Conservation (phyloP, 768 basidiomycete genomes). For the Trametes gibbosa region DNA sequence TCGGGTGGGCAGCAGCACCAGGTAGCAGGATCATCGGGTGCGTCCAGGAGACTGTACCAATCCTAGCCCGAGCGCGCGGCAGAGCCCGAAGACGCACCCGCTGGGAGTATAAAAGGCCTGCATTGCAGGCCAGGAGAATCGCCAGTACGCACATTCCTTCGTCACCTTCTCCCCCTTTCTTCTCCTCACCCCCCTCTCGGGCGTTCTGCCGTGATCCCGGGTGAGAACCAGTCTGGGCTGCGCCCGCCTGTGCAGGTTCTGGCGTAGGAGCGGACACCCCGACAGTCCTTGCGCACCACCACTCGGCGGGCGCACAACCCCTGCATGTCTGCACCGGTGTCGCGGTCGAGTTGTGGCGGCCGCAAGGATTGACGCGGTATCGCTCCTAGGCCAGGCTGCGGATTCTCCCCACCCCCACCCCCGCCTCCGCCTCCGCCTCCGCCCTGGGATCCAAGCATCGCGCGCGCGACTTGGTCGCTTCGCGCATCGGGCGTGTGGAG, state of each 20-base stretch:
- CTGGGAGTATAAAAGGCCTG: background rate
- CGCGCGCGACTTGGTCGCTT: no score
- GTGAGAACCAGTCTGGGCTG: no score
- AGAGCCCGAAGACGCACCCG: background rate
- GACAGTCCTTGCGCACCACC: constrained; percentile 10
- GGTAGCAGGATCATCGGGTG: background rate
- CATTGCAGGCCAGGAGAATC: background rate
- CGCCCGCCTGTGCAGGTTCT: no score
- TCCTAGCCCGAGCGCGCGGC: background rate
- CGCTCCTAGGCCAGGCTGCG: constrained; percentile 2
- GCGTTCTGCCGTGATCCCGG: no score
- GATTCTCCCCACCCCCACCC: no score
- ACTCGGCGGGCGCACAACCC: constrained; percentile 5
- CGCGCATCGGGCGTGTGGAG: no score
- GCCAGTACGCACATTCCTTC: background rate
- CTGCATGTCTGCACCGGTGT: constrained; percentile 4
- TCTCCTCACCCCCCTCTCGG: background rate
- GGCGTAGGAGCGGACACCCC: constrained; percentile 2
- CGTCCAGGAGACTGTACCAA: background rate
- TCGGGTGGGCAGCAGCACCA: background rate
- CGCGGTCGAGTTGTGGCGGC: constrained; percentile 17
- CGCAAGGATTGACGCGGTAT: constrained; percentile 17
- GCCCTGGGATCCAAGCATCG: no score
- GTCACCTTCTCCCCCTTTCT: background rate
- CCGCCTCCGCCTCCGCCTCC: no score